Evolutionary conservation across 345 rosid genomes (phyloP), one percentile per base, ranked within the genome.

Genomic region (Aquilaria malaccensis): DNA sequence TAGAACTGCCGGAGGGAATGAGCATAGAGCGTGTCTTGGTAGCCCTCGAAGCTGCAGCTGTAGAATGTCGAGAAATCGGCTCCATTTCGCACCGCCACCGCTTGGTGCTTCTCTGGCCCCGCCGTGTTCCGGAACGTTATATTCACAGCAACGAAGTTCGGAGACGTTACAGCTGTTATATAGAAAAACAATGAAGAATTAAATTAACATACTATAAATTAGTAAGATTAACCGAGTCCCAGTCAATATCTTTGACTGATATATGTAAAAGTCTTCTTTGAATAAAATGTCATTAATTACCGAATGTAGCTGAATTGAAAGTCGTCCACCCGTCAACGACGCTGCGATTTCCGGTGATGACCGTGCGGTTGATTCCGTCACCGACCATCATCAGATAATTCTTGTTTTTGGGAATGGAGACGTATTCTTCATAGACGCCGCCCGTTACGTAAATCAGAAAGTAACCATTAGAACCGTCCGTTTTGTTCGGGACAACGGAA

Each of bases 61-160:
- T 92, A 89, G 66, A 92, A 92, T 30, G 81, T 67, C 0, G 97
- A 92, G 9, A 89, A 61, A 74, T 92, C 98, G 0, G 89, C 91
- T 13, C 93, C 89, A 47, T 55, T 85, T 13, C 95, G 76, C 10
- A 87, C 52, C 0, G 98, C 98, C 0, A 92, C 98, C 0, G 97
- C 98, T 22, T 92, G 98, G 67, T 87, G 91, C 70, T 87, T 89
- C 70, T 59, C 64, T 30, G 96, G 80, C 2, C 98, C 98, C 1
- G 98, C 98, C 1, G 96, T 89, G 74, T 93, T 93, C 3, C 80
- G 92, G 77, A 93, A 57, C 0, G 98, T 93, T 3, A 93, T 74
- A 74, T 85, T 80, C n/a, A 83, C 80, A 13, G 87, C 96, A 13
- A 89, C 87, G 33, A 89, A 93, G 70, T 90, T 84, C 10, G 92